These are phyloP conservation scores for Fraxinus baroniana DNA, from an alignment of 305 asterid species.

Conservation along the genomic window DNA sequence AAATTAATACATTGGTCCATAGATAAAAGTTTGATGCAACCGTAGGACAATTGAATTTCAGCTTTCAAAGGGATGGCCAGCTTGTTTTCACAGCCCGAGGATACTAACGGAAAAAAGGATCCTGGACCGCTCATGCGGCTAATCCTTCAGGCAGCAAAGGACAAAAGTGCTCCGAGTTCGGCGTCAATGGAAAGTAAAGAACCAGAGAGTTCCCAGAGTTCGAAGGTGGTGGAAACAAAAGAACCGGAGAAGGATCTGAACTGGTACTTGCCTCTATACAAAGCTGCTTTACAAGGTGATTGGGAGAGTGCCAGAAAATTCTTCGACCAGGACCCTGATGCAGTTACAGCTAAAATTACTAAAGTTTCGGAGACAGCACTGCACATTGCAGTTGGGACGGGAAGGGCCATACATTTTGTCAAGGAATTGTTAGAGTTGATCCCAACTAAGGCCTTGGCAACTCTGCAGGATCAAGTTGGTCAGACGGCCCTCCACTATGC, in stretches of 20 bases:
- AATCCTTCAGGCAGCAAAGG: slow-evolving; percentile 23
- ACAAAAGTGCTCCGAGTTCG: slow-evolving; percentile 11
- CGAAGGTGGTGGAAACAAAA: slow-evolving; percentile 19
- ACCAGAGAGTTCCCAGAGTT: slow-evolving; percentile 20
- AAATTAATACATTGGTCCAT: not conserved
- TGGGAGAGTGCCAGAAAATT: slow-evolving; percentile 38
- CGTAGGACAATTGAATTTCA: not conserved
- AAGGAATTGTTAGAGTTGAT: slow-evolving; percentile 35
- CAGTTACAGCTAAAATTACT: slow-evolving; percentile 37
- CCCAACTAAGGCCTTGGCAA: slow-evolving; percentile 25
- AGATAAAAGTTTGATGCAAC: not conserved
- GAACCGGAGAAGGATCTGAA: slow-evolving; percentile 36
- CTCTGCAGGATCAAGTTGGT: slow-evolving; percentile 31
- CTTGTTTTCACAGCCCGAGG: slow-evolving; percentile 22
- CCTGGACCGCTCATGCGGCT: slow-evolving; percentile 34
- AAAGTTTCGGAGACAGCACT: slow-evolving; percentile 31
- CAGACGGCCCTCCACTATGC: slow-evolving; percentile 39
- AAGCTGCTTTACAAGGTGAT: slow-evolving; percentile 39
- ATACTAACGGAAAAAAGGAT: slow-evolving; percentile 4
- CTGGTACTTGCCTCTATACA: slow-evolving; percentile 40
- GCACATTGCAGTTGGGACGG: slow-evolving; percentile 33
- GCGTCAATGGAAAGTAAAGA: slow-evolving; percentile 15
- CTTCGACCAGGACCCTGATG: slow-evolving; percentile 37
- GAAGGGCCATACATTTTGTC: slow-evolving; percentile 30
- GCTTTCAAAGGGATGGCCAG: slow-evolving; percentile 26